Base-by-base conservation (phyloP, 2,329 filamentous ascomycete genomes). In the Xylaria polymorpha region DNA sequence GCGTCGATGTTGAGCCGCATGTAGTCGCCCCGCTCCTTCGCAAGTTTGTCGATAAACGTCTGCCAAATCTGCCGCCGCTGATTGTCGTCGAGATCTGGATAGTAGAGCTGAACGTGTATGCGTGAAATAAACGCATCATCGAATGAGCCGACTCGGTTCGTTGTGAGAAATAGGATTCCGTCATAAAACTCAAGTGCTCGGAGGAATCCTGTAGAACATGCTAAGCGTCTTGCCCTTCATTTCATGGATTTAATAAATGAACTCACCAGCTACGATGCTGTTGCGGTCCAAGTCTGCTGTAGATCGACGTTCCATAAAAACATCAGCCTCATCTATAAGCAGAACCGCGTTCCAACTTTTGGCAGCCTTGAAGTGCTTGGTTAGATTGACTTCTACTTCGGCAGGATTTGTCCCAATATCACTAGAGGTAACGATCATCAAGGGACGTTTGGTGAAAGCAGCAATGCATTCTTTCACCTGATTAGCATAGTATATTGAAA, bases 241-340 rank as follows among this genome's bases (percentile, higher is more conserved):
- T 48, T 48, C 25, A 61, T 4, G 12, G 5, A 14, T n/a, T 4
- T 3, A 3, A 57, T 51, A 44, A 14, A 39, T 15, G 3, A 10
- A n/a, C 66, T 60, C 15, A 75, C 74, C 72, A 1, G 79, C 76
- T 1, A 80, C 77, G 0, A 81, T 69, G 51, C 72, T 78, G 65
- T 74, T 74, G 5, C 71, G 71, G 12, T 15, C 29, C 0, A 74
- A 61, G 48, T 81, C 77, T 0, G 69, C 59, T 2, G 70, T 70
- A 6, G 71, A 64, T 3, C 81, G 75, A 1, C 75, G 73, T 67
- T 81, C 79, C 12, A 82, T 72, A 65, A 78, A 81, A 1, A 81
- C 74, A 68, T 81, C 79, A 6, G 78, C 79, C 69, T 81, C 79
- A 41, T 82, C 79, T 0, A 81, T 70, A 0, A 81, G 71, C 0